These are phyloP conservation scores for Lyophyllum decastes DNA, from an alignment of 768 basidiomycete species.

Conservation along the genomic window DNA sequence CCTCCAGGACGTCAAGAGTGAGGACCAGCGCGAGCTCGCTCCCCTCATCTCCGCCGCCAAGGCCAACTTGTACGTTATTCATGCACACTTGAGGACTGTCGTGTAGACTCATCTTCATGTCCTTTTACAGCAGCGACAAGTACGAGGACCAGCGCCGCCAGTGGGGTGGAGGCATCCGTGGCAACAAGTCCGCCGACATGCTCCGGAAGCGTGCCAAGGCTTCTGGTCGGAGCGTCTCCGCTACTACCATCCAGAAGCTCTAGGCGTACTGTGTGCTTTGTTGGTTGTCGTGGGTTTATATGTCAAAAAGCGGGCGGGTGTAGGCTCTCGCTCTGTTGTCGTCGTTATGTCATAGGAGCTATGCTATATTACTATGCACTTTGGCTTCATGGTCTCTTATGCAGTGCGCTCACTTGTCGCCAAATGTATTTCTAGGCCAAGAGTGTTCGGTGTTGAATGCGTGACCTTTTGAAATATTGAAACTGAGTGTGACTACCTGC, in stretches of 20 bases:
- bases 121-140: slow-evolving; percentile 71
- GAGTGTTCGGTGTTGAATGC: too few relatives aligned
- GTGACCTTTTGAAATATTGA: too few relatives aligned
- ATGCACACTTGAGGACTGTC: too few relatives aligned
- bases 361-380: slow-evolving; percentile 15
- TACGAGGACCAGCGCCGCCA: slow-evolving; percentile 88
- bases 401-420: slow-evolving; percentile 19
- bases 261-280: slow-evolving; percentile 33
- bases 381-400: slow-evolving; percentile 17
- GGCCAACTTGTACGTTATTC: slow-evolving; percentile 86
- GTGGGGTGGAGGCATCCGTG: slow-evolving; percentile 97
- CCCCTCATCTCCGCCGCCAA: slow-evolving; percentile 92
- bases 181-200: slow-evolving; percentile 93
- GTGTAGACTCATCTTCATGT: not conserved
- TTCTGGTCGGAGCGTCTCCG: slow-evolving; percentile 64
- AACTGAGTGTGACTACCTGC: too few relatives aligned
- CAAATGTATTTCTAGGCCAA: not conserved
- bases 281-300: slow-evolving; percentile 4
- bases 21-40: slow-evolving; percentile 91
- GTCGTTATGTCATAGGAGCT: slow-evolving; percentile 15
- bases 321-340: slow-evolving; percentile 4
- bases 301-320: slow-evolving; percentile 16
- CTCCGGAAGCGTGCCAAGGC: slow-evolving; percentile 94
- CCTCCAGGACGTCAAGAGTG: slow-evolving; percentile 91
- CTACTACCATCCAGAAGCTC: slow-evolving; percentile 64